These are phyloP conservation scores for Chrysanthemum lavandulifolium DNA, from an alignment of 129 eudicot species.

Conservation along the genomic window DNA sequence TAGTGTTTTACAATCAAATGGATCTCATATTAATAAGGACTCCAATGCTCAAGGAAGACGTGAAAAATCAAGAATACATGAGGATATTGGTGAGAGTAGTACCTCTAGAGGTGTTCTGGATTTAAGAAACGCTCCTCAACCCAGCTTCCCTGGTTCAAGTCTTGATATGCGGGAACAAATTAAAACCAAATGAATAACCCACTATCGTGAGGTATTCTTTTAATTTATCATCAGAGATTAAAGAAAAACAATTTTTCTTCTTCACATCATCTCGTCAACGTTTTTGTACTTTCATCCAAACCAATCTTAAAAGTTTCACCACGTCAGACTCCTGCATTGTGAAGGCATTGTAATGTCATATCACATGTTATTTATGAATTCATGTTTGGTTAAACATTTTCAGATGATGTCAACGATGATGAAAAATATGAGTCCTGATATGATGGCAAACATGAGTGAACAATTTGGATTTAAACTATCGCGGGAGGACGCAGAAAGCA, in stretches of 20 bases:
- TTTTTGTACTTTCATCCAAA: no score
- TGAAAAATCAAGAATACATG: constrained; percentile 31
- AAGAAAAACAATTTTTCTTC: no score
- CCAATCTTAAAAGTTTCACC: no score
- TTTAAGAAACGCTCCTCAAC: constrained; percentile 46
- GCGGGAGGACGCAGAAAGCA: constrained; percentile 77
- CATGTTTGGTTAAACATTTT: constrained; percentile 15
- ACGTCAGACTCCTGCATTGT: no score
- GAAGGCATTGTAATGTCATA: no score
- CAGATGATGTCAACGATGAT: constrained; percentile 96
- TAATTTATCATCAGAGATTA: no score
- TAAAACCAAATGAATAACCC: constrained; percentile 88
- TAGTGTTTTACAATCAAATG: constrained; percentile 27
- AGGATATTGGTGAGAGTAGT: constrained; percentile 48
- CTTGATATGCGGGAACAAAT: constrained; percentile 47
- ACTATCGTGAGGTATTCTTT: constrained; percentile 69
- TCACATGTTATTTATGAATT: neutral
- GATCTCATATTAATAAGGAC: constrained; percentile 19
- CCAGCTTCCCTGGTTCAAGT: constrained; percentile 55
- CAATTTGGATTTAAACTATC: constrained; percentile 90
- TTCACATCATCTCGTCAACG: no score
- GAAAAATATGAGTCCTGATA: constrained; percentile 95
- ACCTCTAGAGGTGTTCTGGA: constrained; percentile 39
- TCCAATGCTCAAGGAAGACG: constrained; percentile 16
- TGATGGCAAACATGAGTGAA: constrained; percentile 96